Evolutionary conservation across 148 eudicot species (phyloP), one percentile per base, ranked within the genome.

Genomic region (Heliosperma pusillum): DNA sequence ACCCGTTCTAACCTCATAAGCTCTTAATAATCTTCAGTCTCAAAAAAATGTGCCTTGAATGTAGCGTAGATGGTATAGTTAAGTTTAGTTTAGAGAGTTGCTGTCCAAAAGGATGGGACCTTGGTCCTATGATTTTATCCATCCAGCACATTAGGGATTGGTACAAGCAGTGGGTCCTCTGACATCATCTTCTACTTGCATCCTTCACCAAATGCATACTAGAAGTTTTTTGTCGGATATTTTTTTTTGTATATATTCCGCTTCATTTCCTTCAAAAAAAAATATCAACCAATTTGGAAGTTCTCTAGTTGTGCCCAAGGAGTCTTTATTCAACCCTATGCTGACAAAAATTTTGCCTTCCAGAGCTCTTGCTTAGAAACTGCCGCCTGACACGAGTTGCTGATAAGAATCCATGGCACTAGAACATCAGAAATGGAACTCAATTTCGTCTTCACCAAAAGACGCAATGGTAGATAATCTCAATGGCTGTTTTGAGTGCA

Each of bases 401-500:
- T 45, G 33, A 13, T 42, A 22, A 47, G 4, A 24, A 74, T 30
- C 64, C 71, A 90, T 90, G 97, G 91, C 80, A 3, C 67, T 82
- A 8, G 82, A 81, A 52, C 83, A 86, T 29, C 87, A 84, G 15
- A 88, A 85, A 52, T 80, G 84, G 72, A 89, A 83, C 70, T 68
- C 90, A 11, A 27, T 77, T 27, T 70, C 83, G 1, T n/a, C 80
- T 26, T 69, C 68, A 15, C 56, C 79, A 7, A 75, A 56, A 60
- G 87, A 85, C 21, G 45, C 86, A 5, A 83, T 55, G n/a, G n/a
- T 24, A 45, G 58, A 85, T 63, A 80, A 69, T 56, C 65, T 62
- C 44, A 74, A 66, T 6, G 85, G 89, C 42, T 78, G 86, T 76
- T 93, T 93, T 21, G 96, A 93, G 76, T 90, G 98, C 86, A 93